Evolutionary conservation across 768 basidiomycete species (phyloP).

Genomic region (Boletus patriciae): DNA sequence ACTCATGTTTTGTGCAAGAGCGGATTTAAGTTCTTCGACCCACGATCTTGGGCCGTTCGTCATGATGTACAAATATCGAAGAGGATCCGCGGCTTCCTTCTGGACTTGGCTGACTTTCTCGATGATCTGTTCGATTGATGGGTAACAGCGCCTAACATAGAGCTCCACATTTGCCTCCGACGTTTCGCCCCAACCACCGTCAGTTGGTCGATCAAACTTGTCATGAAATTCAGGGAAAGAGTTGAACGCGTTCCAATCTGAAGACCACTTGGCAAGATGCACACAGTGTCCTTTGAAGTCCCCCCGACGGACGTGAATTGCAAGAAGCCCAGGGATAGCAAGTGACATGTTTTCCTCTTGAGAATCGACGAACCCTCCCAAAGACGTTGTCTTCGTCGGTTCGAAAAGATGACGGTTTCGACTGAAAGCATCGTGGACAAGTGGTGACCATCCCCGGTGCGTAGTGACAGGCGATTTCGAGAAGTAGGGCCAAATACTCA

Average conservation of each 20-base stretch:
- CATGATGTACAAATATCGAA: slow-evolving; percentile 46
- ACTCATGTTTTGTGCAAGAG: slow-evolving; percentile 28
- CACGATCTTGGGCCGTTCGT: slow-evolving; percentile 46
- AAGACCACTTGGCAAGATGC: slow-evolving; percentile 35
- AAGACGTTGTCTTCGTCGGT: not conserved
- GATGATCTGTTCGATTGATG: slow-evolving; percentile 44
- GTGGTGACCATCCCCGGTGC: slow-evolving; percentile 40
- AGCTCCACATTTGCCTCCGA: slow-evolving; percentile 21
- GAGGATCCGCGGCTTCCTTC: slow-evolving; percentile 17
- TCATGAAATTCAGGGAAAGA: slow-evolving; percentile 43
- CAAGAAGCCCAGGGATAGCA: slow-evolving; percentile 44
- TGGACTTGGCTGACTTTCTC: slow-evolving; percentile 38
- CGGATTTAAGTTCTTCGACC: slow-evolving; percentile 41
- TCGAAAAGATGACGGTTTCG: slow-evolving; percentile 33
- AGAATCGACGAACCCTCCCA: not conserved
- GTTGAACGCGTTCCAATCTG: slow-evolving; percentile 47
- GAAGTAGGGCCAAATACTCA: slow-evolving; percentile 38
- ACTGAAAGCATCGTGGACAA: slow-evolving; percentile 34
- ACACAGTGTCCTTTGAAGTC: slow-evolving; percentile 49
- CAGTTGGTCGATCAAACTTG: slow-evolving; percentile 33
- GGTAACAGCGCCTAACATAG: slow-evolving; percentile 44
- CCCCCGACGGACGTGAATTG: slow-evolving; percentile 51
- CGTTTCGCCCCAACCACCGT: slow-evolving; percentile 17
- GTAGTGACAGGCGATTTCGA: slow-evolving; percentile 35
- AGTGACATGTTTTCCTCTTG: slow-evolving; percentile 3